These are phyloP conservation scores for Paecilomyces fulvus DNA, from an alignment of 2,329 filamentous ascomycete species.

Conservation along the genomic window DNA sequence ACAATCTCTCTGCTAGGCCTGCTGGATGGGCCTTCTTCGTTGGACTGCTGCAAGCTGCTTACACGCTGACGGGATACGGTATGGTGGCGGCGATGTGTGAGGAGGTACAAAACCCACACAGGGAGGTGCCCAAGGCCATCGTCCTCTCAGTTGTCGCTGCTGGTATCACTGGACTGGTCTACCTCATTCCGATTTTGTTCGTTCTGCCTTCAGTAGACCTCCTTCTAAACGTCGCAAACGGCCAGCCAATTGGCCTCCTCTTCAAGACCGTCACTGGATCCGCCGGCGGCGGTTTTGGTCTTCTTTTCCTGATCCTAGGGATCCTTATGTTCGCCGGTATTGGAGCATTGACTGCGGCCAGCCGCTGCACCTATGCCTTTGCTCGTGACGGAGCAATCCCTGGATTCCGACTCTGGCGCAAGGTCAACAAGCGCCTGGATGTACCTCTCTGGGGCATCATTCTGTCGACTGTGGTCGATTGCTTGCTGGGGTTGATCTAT, in stretches of 20 bases:
- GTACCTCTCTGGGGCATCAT: constrained; percentile 63
- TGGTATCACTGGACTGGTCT: constrained; percentile 57
- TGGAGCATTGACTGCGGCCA: constrained; percentile 65
- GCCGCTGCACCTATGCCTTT: constrained; percentile 67
- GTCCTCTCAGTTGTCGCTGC: constrained; percentile 60
- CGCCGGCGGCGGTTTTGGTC: constrained; percentile 62
- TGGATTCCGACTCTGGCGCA: constrained; percentile 57
- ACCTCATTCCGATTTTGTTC: constrained; percentile 67
- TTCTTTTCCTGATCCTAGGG: constrained; percentile 67
- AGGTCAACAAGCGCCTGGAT: constrained; percentile 56
- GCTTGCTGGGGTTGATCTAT: constrained; percentile 67
- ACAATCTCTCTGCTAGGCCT: constrained; percentile 45
- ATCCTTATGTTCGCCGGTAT: constrained; percentile 71
- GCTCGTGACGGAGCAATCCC: constrained; percentile 68
- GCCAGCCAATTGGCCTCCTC: constrained; percentile 66
- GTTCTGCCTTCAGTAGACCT: constrained; percentile 59
- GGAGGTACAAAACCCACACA: constrained; percentile 60
- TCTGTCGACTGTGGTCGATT: constrained; percentile 60
- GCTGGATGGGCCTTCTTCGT: constrained; percentile 66
- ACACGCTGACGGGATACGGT: constrained; percentile 50
- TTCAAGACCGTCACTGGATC: constrained; percentile 71
- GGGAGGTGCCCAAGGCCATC: constrained; percentile 63
- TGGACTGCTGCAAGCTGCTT: constrained; percentile 55
- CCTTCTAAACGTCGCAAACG: constrained; percentile 58
- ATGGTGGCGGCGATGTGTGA: constrained; percentile 67